phyloP scores from a whole-genome alignment of 1,139 yeast genomes.

The Candida dubliniensis region DNA sequence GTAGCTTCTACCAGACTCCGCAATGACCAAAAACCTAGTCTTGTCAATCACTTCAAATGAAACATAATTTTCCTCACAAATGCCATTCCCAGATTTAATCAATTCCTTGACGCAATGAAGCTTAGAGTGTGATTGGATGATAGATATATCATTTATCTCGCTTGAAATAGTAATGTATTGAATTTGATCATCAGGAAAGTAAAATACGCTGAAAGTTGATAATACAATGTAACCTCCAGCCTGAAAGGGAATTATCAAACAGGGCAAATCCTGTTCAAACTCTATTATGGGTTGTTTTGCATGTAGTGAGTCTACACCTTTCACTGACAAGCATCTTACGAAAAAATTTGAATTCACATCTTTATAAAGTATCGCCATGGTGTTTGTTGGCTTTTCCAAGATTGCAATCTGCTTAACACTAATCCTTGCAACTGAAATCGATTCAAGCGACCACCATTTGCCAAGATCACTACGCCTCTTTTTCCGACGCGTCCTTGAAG shows the following conservation, averaged over 20 bases:
- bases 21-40: conserved; percentile 27
- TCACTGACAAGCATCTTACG: conserved; percentile 28
- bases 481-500: conserved; percentile 7
- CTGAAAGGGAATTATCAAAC: conserved; percentile 24
- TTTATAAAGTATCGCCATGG: conserved; percentile 35
- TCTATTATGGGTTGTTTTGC: conserved; percentile 17
- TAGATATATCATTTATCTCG: conserved; percentile 5
- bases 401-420: conserved; percentile 26
- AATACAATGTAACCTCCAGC: conserved; percentile 35
- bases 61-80: conserved; percentile 3
- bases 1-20: conserved; percentile 33
- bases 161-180: conserved; percentile 16
- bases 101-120: conserved; percentile 7
- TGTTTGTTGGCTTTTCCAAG: conserved; percentile 8
- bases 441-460: conserved; percentile 15
- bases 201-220: conserved; percentile 30
- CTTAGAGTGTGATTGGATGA: conserved; percentile 1
- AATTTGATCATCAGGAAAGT: conserved; percentile 26
- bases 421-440: conserved; percentile 30
- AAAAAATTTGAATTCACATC: conserved; percentile 36
- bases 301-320: conserved; percentile 1
- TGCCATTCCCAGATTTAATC: neutral
- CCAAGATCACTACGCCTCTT: conserved; percentile 9
- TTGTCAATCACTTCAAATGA: conserved; percentile 25
- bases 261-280: conserved; percentile 34